Percentiles rank a stretch among this genome's conserved stretches.
These are phyloP conservation scores for Anthoceros angustus DNA, from an alignment of 225 moss, liverwort and hornwort genomes.

Conservation along the genomic window DNA sequence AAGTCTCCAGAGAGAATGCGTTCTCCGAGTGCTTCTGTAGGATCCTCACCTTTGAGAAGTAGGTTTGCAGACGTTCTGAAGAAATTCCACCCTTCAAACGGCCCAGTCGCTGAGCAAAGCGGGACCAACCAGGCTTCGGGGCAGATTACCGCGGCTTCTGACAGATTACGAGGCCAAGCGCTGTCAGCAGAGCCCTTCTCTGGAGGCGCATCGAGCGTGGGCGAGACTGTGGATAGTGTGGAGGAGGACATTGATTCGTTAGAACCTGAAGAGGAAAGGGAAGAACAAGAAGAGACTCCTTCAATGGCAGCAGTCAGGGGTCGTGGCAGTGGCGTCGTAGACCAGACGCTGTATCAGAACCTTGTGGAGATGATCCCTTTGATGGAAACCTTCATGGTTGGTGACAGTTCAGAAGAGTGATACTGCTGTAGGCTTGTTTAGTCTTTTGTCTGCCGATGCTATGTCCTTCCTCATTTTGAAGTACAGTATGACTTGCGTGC, in stretches of 20 bases:
- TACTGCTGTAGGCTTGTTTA: no score
- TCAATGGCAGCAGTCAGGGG: not conserved
- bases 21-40: not conserved
- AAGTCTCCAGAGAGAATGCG: not conserved
- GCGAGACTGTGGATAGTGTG: not conserved
- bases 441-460: no score
- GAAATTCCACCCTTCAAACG: slow-evolving; percentile 1
- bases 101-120: not conserved
- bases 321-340: slow-evolving; percentile 12
- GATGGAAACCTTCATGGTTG: slow-evolving; percentile 57
- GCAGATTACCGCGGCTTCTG: no score
- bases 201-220: not conserved
- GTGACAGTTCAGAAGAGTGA: not conserved
- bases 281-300: not conserved
- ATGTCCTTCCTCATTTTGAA: no score
- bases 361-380: slow-evolving; percentile 61
- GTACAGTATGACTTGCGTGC: not conserved
- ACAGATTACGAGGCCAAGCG: no score
- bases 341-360: slow-evolving; percentile 49
- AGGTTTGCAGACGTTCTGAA: slow-evolving; percentile 2
- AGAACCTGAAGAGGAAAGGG: not conserved
- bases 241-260: not conserved
- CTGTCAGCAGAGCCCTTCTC: not conserved
- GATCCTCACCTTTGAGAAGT: not conserved
- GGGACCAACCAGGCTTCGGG: not conserved